Evolutionary conservation across 129 eudicot genomes (phyloP).

Genomic region (sunflower (Helianthus annuus)): HanXRQr2.0-SUNRISE NC_035446.2:108898295-108898794

Average conservation of each 20-base stretch:
- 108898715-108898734: not conserved
- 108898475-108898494: not conserved
- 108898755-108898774: not conserved
- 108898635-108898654: not conserved
- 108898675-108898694: not conserved
- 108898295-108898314: constrained; percentile 18
- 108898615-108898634: not conserved
- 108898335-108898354: constrained; percentile 19
- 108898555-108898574: not conserved
- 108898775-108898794: not conserved
- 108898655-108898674: not conserved
- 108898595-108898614: not conserved
- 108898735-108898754: not conserved
- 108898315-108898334: constrained; percentile 22
- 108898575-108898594: not conserved
- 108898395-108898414: not conserved
- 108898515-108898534: not conserved
- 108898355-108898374: constrained; percentile 18
- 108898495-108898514: not conserved
- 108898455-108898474: not conserved
- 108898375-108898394: not conserved
- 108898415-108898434: not conserved
- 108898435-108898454: not conserved
- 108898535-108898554: not conserved
- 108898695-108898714: not conserved